Evolutionary conservation across 2,329 filamentous ascomycete genomes (phyloP).

Genomic region (Trichoderma breve): DNA sequence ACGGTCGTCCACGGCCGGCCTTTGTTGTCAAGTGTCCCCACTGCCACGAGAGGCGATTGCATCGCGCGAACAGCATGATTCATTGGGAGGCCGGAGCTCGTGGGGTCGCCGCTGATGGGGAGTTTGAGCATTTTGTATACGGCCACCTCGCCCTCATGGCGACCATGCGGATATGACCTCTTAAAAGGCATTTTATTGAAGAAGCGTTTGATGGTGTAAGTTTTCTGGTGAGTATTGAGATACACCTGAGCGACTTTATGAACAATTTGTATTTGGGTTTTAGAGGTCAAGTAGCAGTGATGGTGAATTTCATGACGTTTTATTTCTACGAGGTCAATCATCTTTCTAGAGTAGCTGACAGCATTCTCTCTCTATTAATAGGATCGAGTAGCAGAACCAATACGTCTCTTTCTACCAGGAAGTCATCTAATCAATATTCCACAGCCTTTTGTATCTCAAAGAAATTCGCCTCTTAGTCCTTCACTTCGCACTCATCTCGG

Average conservation of each 20-base stretch:
- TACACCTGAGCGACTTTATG: not conserved
- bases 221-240: not conserved
- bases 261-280: not conserved
- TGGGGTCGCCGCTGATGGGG: constrained; percentile 62
- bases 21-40: not conserved
- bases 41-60: not conserved
- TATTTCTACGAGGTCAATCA: not conserved
- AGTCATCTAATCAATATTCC: not conserved
- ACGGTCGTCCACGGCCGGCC: not conserved
- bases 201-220: not conserved
- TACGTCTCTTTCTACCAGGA: not conserved
- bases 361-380: not conserved
- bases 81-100: constrained; percentile 57
- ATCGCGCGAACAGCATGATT: not conserved
- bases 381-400: not conserved
- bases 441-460: not conserved
- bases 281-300: not conserved
- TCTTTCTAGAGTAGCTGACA: not conserved
- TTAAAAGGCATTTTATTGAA: not conserved
- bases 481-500: not conserved
- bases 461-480: not conserved
- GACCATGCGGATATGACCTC: not conserved
- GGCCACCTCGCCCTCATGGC: constrained; percentile 62
- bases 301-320: not conserved
- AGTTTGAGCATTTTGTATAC: constrained; percentile 64